Base-by-base conservation (phyloP, 164 flowering plant genomes). In the Aristolochia fimbriata region DNA sequence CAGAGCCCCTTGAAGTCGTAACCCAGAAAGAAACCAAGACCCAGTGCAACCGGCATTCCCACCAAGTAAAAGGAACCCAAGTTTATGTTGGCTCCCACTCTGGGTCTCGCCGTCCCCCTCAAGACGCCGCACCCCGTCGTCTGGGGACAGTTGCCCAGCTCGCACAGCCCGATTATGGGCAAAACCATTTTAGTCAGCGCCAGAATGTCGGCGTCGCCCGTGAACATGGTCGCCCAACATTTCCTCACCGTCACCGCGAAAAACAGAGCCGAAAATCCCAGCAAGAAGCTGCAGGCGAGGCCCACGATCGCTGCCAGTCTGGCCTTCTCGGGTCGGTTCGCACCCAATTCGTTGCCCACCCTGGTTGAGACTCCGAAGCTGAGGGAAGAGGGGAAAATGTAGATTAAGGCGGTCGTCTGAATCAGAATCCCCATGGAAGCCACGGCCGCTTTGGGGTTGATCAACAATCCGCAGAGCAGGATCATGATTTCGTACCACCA, bases 401-500 rank as follows among this genome's bases (percentile, higher is more conserved):
- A 87, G 59, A 87, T 79, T n/a, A 87, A 66, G 9, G 91, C 47
- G 0, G 96, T 87, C 51, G 86, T 87, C 63, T 87, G 96, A 10
- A 87, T 85, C 62, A 87, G 54, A 13, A 85, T 76, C 6, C 96
- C 96, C 91, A 85, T 87, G 11, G 96, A 85, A 23, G 91, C 96
- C 11, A 87, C 89, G 0, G 87, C 77, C 10, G 91, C 82, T 57
- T 58, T 58, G 1, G 96, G 91, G 62, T 87, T 83, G 0, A 73
- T 0, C 16, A 87, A 65, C 30, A 85, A 47, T 47, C 96, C 96
- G 48, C 91, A 83, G 0, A 87, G 68, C 21, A 87, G 37, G 33
- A 87, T 85, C 91, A 84, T 87, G 75, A 87, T 78, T 61, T 87
- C 94, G 52, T 87, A 87, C 94, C 95, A 87, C 95, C 95, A 87